These are phyloP conservation scores for Ogataea nakhonphanomensis DNA, from an alignment of 805 yeast species.

Conservation along the genomic window DNA sequence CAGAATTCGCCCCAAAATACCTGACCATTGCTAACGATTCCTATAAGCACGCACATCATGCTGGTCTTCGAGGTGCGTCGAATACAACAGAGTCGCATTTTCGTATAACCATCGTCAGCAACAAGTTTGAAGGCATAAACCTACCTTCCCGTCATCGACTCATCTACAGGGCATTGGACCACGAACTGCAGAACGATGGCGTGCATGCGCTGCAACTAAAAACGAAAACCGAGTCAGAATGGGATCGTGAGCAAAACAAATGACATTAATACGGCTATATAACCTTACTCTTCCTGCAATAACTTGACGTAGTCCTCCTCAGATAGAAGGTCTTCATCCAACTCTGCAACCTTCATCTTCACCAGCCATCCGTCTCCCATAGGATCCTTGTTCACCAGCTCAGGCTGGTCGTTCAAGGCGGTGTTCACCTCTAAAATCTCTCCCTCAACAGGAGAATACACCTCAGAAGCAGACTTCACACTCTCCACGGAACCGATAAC, in stretches of 20 bases:
- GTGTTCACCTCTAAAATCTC: conserved; percentile 70
- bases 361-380: conserved; percentile 94
- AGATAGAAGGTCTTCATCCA: conserved; percentile 44
- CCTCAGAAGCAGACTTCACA: conserved; percentile 91
- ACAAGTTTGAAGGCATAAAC: conserved; percentile 58
- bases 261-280: neutral
- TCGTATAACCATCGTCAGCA: conserved; percentile 68
- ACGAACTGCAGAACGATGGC: conserved; percentile 67
- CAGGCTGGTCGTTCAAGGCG: conserved; percentile 64
- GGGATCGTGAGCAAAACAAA: conserved; percentile 23
- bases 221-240: conserved; percentile 70
- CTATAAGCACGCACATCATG: conserved; percentile 83
- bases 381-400: conserved; percentile 81
- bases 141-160: conserved; percentile 76
- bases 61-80: conserved; percentile 68
- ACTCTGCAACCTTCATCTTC: conserved; percentile 56
- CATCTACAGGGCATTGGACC: conserved; percentile 63
- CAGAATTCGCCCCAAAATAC: conserved; percentile 39
- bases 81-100: conserved; percentile 82
- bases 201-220: conserved; percentile 87
- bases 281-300: conserved; percentile 49
- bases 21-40: conserved; percentile 74
- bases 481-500: conserved; percentile 90
- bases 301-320: conserved; percentile 53
- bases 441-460: conserved; percentile 84